These are phyloP conservation scores for Penicillium verhagenii DNA, from an alignment of 495 filamentous ascomycete species.

Conservation along the genomic window DNA sequence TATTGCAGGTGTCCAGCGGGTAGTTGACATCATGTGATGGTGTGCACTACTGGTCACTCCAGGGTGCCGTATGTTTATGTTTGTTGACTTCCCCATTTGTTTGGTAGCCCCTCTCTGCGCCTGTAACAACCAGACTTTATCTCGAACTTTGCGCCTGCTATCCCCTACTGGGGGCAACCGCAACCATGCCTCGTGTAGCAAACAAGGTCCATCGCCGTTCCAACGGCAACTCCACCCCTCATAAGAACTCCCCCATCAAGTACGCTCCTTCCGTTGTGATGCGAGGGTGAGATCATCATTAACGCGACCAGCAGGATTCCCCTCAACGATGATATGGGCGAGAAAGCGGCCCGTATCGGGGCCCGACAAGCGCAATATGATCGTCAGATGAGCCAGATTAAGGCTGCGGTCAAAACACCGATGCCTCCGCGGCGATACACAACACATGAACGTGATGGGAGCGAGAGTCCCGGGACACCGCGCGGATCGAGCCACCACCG, in stretches of 20 bases:
- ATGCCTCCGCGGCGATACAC: slow-evolving; percentile 63
- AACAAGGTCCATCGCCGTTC: slow-evolving; percentile 53
- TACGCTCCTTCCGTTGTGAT: slow-evolving; percentile 35
- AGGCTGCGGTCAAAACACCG: slow-evolving; percentile 82
- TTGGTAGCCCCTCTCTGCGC: slow-evolving; percentile 21
- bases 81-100: slow-evolving; percentile 39
- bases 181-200: slow-evolving; percentile 72
- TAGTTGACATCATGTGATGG: slow-evolving; percentile 15
- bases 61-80: slow-evolving; percentile 38
- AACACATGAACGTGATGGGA: slow-evolving; percentile 60
- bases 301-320: slow-evolving; percentile 60
- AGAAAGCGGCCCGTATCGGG: slow-evolving; percentile 86
- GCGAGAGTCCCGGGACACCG: slow-evolving; percentile 65
- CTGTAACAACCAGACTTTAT: slow-evolving; percentile 12
- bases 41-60: slow-evolving; percentile 15
- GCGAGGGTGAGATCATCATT: slow-evolving; percentile 1
- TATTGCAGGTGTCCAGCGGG: background rate
- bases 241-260: slow-evolving; percentile 67
- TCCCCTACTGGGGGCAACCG: slow-evolving; percentile 31
- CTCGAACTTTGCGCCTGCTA: slow-evolving; percentile 10
- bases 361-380: slow-evolving; percentile 86
- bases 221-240: slow-evolving; percentile 55
- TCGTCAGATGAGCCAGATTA: slow-evolving; percentile 86
- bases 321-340: slow-evolving; percentile 89
- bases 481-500: slow-evolving; percentile 49